Evolutionary conservation across 2,329 filamentous ascomycete species (phyloP), one percentile per base, ranked within the genome.

Genomic region (Neofusicoccum ribis): DNA sequence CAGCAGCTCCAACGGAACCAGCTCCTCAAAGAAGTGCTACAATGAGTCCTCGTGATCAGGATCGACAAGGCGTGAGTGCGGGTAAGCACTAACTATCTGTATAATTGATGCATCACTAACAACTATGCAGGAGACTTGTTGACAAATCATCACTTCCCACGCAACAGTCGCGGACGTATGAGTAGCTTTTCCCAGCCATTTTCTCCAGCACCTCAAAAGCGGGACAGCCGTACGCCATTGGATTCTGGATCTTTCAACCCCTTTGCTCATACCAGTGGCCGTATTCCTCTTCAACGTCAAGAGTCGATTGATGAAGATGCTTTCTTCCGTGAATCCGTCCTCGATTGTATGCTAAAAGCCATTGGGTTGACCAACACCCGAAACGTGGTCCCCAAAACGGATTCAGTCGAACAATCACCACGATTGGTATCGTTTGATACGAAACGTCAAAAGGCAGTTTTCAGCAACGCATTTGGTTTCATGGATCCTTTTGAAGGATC

Each of bases 321-420:
- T 52, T 78, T 96, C 6, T 98, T 99, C 77, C 86, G 96, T 46
- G 89, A 92, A 66, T 96, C 93, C 0, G 92, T 99, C 15, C 80
- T 98, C 23, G 92, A 97, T 70, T 98, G 95, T 74, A 96, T 99
- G 81, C 94, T 97, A 78, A 97, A 94, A 74, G 91, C 93, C 0
- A 90, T 99, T 67, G 95, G 95, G 0, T 80, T 99, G 64, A 90
- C 89, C 20, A 87, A 88, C 37, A 85, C 84, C 3, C 88, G 88
- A 41, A 86, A 89, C 65, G 83, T 85, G 0, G 82, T 90, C 0
- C 81, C 86, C 0, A 88, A 89, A 59, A 80, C 85, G 0, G 88
- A 89, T 58, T 97, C 95, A 0, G 88, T 89, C 0, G 93, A 97
- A 69, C 90, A 88, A 8, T 98, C 95, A 1, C 95, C 95, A 2